A percentile compares a stretch with the other conserved stretches of the same genome.
Evolutionary conservation across 345 rosid genomes (phyloP).

Genomic region (Geranium brycei): DNA sequence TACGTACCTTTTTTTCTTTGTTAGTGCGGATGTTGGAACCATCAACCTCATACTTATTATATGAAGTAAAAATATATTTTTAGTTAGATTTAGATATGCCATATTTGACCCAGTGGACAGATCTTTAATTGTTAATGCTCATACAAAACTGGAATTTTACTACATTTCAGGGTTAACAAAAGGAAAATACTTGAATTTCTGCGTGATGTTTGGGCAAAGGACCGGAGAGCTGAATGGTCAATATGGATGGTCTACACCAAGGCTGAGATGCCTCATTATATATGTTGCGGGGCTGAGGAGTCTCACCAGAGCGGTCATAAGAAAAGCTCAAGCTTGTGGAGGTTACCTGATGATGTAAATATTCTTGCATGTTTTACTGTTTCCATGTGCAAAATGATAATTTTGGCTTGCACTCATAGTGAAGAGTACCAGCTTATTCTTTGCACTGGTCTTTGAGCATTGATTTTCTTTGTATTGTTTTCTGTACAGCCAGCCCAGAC

Average conservation of each 20-base stretch:
- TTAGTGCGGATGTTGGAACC: too few relatives aligned
- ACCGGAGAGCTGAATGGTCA: constrained; percentile 93
- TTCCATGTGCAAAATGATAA: not conserved
- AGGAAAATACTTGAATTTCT: constrained; percentile 50
- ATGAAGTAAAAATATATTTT: too few relatives aligned
- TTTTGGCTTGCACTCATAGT: too few relatives aligned
- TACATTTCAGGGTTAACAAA: constrained; percentile 49
- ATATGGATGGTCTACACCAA: constrained; percentile 95
- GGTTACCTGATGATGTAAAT: constrained; percentile 56
- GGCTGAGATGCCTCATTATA: constrained; percentile 90
- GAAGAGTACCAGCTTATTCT: constrained; percentile 4
- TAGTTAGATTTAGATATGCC: too few relatives aligned
- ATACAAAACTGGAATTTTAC: not conserved
- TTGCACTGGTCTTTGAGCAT: constrained; percentile 8
- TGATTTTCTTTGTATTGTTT: constrained; percentile 12
- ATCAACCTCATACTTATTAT: too few relatives aligned
- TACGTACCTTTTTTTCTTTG: too few relatives aligned
- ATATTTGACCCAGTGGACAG: too few relatives aligned
- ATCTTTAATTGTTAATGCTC: not conserved
- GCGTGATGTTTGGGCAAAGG: constrained; percentile 60
- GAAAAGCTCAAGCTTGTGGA: constrained; percentile 53
- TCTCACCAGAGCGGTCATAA: constrained; percentile 39
- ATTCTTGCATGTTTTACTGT: not conserved
- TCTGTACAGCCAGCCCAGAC: constrained; percentile 56
- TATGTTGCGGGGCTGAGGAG: constrained; percentile 62